Base-by-base conservation (phyloP, 106 monocot species). In the Platanthera guangdongensis region DNA sequence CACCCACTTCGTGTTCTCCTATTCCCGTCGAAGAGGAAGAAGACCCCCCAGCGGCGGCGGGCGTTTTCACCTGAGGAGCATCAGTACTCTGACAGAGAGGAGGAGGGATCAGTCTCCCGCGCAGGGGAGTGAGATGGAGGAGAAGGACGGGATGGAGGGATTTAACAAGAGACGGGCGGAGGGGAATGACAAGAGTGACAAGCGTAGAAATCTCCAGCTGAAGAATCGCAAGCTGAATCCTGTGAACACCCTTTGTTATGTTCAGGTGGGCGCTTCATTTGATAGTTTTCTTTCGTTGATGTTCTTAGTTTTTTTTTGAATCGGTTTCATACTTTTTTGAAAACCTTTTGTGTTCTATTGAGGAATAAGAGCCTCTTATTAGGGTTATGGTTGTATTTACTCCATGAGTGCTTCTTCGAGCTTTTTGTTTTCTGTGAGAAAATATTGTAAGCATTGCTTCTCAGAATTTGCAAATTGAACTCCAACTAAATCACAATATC, bases 111-210 rank as follows among this genome's bases (percentile, higher is more conserved):
- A 4, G n/a, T 47, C 45, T 19, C 67, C 67, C 65, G 46, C 32
- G 32, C 32, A 46, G 50, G 83, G 9, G 51, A 78, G 57, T 51
- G 80, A 78, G 68, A 80, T 80, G 83, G 85, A 74, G 48, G 83
- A 57, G 9, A 81, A 73, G 50, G 83, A 77, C 15, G 73, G 57
- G 47, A 10, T 80, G 51, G 75, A 10, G 54, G 68, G 57, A 65
- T 96, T 87, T 68, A 93, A 96, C 74, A 89, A 82, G 86, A 84
- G 79, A 79, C 78, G 96, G 79, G 96, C 93, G 50, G 90, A 93
- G 74, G 93, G 96, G n/a, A 84, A 64, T 67, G 96, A 93, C 67
- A 79, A 82, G 21, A 73, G 74, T 50, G 63, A 11, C 21, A 86
- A 83, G 82, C 75, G 79, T n/a, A 89, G 68, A 70, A 79, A 55